Evolutionary conservation across 805 yeast species (phyloP).

Genomic region (Zygosaccharomyces kombuchaensis): DNA sequence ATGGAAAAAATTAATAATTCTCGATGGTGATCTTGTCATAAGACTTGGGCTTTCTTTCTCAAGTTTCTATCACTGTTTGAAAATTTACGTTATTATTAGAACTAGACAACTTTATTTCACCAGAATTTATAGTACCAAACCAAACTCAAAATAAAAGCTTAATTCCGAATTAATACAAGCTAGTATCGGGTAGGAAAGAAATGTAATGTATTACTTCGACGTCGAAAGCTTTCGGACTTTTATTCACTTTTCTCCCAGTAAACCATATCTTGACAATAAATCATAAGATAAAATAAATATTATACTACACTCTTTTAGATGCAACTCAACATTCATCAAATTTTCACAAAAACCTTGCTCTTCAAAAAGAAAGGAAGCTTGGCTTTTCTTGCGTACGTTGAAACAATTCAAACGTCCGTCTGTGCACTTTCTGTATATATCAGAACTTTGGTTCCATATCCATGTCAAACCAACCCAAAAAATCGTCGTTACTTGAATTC

Average conservation of each 20-base stretch:
- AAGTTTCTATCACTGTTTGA: background rate
- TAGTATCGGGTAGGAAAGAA: too few relatives aligned
- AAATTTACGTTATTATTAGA: too few relatives aligned
- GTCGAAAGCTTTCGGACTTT: background rate
- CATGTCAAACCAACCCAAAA: slow-evolving; percentile 90
- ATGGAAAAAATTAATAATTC: too few relatives aligned
- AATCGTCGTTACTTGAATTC: slow-evolving; percentile 63
- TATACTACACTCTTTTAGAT: background rate
- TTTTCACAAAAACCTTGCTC: background rate
- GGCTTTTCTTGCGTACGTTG: background rate
- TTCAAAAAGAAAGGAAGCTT: background rate
- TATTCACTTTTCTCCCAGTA: background rate
- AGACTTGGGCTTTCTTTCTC: background rate
- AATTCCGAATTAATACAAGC: too few relatives aligned
- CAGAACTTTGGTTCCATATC: slow-evolving; percentile 63
- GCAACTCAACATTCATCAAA: background rate
- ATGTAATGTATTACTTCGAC: background rate
- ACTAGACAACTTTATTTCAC: too few relatives aligned
- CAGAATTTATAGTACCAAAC: too few relatives aligned
- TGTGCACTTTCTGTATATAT: slow-evolving; percentile 6
- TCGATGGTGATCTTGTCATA: too few relatives aligned
- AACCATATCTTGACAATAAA: background rate
- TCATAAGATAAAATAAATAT: background rate
- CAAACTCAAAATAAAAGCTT: too few relatives aligned
- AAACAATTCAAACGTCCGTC: background rate